Conservation (phyloP, 2,329 filamentous ascomycete genomes). For the Lojkania enalia region DNA sequence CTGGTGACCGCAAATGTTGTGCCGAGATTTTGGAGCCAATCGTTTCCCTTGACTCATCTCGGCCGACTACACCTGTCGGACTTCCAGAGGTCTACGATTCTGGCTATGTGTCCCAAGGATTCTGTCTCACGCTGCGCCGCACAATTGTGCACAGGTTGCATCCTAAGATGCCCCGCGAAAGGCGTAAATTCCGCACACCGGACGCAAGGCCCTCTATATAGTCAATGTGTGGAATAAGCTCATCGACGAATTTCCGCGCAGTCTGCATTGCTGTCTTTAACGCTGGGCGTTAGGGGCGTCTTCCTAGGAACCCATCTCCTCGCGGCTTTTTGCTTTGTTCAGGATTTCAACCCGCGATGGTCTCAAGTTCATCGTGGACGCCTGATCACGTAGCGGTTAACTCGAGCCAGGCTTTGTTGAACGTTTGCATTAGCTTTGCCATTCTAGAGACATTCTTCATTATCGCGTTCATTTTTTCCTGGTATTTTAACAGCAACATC, state of each 20-base stretch:
- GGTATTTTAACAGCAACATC: slow-evolving; percentile 21
- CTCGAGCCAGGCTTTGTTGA: slow-evolving; percentile 17
- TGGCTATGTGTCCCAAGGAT: neutral
- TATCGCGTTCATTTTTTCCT: slow-evolving; percentile 22
- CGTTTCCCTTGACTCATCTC: neutral
- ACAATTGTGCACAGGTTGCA: neutral
- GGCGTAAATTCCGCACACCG: neutral
- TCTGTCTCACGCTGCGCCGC: neutral
- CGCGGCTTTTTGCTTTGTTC: no score
- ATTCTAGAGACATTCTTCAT: slow-evolving; percentile 25
- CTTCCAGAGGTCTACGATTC: neutral
- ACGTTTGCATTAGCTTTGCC: slow-evolving; percentile 24
- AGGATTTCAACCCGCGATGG: slow-evolving; percentile 8
- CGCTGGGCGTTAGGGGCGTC: no score
- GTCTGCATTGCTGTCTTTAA: no score
- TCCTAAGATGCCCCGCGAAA: neutral
- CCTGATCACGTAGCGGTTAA: neutral
- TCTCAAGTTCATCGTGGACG: slow-evolving; percentile 1
- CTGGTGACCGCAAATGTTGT: no score
- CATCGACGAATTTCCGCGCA: no score
- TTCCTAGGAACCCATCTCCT: no score
- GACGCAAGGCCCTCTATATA: neutral
- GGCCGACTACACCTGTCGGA: neutral
- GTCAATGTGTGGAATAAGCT: neutral
- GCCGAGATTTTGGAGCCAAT: no score